Evolutionary conservation across 2,329 filamentous ascomycete genomes (phyloP).

Genomic region (Aspergillus fumigatus): DNA sequence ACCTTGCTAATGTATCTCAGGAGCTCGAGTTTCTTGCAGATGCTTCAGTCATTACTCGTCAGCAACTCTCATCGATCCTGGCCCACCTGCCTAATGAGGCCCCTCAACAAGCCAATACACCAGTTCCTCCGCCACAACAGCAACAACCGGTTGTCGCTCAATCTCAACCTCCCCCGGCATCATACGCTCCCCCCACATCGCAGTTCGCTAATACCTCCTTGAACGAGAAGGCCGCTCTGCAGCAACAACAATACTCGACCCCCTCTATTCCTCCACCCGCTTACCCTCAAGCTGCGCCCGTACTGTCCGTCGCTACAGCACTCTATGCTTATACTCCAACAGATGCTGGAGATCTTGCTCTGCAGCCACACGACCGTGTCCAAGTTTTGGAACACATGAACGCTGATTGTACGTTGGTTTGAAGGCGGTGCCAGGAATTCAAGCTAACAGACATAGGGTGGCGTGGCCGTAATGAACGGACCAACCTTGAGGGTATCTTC

Average conservation of each 20-base stretch:
- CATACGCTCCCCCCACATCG: constrained; percentile 34
- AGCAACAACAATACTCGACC: constrained; percentile 36
- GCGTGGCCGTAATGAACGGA: constrained; percentile 84
- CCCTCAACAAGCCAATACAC: constrained; percentile 11
- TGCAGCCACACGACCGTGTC: constrained; percentile 76
- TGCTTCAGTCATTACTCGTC: constrained; percentile 69
- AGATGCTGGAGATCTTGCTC: constrained; percentile 75
- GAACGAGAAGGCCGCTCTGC: constrained; percentile 39
- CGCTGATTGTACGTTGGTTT: constrained; percentile 62
- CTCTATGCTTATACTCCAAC: constrained; percentile 78
- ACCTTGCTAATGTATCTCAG: constrained; percentile 43
- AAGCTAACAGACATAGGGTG: constrained; percentile 42
- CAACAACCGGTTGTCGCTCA: constrained; percentile 20
- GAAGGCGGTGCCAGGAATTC: background rate
- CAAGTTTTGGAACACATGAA: constrained; percentile 91
- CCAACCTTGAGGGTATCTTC: constrained; percentile 86
- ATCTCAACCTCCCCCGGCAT: constrained; percentile 29
- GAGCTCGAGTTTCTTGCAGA: constrained; percentile 89
- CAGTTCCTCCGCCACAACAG: constrained; percentile 18
- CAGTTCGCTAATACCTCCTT: constrained; percentile 36
- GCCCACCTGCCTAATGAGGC: constrained; percentile 61
- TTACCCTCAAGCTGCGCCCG: constrained; percentile 46
- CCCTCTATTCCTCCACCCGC: constrained; percentile 49
- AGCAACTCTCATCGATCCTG: constrained; percentile 70
- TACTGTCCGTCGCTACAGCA: constrained; percentile 71